Conservation (phyloP, 2,329 filamentous ascomycete genomes). For the Phialophora verrucosa region DNA sequence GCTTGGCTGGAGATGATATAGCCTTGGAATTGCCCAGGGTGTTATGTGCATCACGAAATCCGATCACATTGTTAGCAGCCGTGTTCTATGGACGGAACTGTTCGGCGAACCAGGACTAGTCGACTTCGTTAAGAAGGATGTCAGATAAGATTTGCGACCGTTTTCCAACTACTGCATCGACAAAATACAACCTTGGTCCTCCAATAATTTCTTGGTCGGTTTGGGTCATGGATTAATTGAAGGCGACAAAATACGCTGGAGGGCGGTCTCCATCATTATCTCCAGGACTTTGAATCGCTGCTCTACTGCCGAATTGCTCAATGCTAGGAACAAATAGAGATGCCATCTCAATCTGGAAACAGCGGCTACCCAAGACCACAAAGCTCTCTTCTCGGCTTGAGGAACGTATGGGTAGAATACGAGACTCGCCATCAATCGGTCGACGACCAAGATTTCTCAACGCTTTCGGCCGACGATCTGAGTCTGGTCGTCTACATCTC, state of each 20-base stretch:
- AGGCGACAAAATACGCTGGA: neutral
- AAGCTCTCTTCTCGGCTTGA: neutral
- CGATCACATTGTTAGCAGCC: neutral
- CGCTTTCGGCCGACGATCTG: neutral
- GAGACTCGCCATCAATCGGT: neutral
- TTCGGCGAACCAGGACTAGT: neutral
- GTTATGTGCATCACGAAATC: neutral
- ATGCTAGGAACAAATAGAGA: neutral
- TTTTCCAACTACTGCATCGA: neutral
- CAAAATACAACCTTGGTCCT: neutral
- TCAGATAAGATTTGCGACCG: neutral
- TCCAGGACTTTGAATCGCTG: neutral
- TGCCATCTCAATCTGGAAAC: neutral
- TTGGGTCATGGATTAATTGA: neutral
- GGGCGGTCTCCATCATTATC: neutral
- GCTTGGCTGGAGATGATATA: constrained; percentile 43
- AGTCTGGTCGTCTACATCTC: neutral
- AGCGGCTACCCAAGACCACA: neutral
- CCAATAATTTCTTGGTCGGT: neutral
- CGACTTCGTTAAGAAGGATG: neutral
- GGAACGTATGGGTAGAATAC: neutral
- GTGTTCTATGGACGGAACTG: neutral
- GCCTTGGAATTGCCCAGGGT: neutral
- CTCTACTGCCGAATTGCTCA: neutral
- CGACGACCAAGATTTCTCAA: neutral